These are phyloP conservation scores for Thymus quinquecostatus DNA, from an alignment of 257 asterid species.

Conservation along the genomic window DNA sequence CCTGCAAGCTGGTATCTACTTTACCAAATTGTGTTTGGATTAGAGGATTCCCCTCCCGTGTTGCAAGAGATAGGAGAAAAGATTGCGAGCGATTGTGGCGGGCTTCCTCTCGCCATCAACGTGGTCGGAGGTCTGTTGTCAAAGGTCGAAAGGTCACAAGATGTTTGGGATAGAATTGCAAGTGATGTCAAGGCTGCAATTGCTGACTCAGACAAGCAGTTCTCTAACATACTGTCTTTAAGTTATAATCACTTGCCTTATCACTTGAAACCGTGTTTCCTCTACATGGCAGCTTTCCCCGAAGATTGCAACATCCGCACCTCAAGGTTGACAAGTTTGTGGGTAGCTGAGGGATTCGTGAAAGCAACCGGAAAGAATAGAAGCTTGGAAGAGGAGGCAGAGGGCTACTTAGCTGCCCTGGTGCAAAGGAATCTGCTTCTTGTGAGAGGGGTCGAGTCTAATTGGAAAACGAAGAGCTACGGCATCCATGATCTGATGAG, in stretches of 20 bases:
- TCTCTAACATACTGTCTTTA: neutral
- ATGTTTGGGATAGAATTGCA: conserved; percentile 19
- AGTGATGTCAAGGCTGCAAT: neutral
- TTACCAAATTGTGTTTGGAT: conserved; percentile 30
- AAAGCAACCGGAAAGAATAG: neutral
- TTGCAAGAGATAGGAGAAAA: conserved; percentile 23
- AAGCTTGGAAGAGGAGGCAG: neutral
- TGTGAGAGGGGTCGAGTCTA: neutral
- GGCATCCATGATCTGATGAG: conserved; percentile 28
- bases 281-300: conserved; percentile 29
- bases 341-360: conserved; percentile 32
- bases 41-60: conserved; percentile 8
- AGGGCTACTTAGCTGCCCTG: neutral
- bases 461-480: conserved; percentile 8
- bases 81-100: conserved; percentile 27
- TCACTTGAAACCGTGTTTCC: conserved; percentile 25
- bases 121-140: conserved; percentile 31
- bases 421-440: conserved; percentile 20
- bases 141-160: neutral
- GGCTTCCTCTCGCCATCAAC: conserved; percentile 36
- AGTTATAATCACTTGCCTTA: neutral
- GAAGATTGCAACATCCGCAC: conserved; percentile 5
- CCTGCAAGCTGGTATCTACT: conserved; percentile 30
- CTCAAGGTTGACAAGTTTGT: conserved; percentile 12
- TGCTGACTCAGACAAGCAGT: neutral